phyloP scores from a whole-genome alignment of 352 stramenopile species.

The Stramenopiles sp. region DNA sequence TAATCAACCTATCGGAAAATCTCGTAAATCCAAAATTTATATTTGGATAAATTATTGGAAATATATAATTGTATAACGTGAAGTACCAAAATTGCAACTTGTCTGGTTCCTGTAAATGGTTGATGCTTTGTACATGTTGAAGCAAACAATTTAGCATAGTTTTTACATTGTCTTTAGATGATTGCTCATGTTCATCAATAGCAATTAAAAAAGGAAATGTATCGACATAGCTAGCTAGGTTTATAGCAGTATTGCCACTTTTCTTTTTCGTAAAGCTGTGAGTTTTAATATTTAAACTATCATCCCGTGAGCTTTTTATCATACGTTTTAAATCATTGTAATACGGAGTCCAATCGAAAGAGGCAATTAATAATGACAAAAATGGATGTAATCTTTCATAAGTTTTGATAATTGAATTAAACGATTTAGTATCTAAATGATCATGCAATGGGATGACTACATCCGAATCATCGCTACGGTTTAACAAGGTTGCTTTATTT shows the following conservation, averaged over 20 bases:
- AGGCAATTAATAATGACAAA: not conserved
- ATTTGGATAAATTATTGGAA: not conserved
- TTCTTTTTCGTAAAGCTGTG: not conserved
- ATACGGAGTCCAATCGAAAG: not conserved
- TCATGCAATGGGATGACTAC: not conserved
- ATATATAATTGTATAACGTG: not conserved
- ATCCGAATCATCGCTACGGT: not conserved
- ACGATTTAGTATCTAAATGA: not conserved
- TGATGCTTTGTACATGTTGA: not conserved
- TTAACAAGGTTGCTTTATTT: not conserved
- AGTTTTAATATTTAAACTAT: not conserved
- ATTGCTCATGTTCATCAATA: not conserved
- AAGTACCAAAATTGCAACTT: not conserved
- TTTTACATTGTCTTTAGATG: not conserved
- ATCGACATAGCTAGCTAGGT: not conserved
- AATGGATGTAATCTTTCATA: not conserved
- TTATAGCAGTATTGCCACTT: not conserved
- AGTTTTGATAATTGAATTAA: not conserved
- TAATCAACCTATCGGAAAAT: not conserved
- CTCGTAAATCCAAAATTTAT: not conserved
- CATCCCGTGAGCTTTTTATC: not conserved
- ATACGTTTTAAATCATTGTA: not conserved
- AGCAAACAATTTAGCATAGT: not conserved
- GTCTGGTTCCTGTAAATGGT: not conserved
- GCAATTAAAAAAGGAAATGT: not conserved